Conservation (phyloP, 140 eudicot genomes). For the Cichorium intybus region DNA sequence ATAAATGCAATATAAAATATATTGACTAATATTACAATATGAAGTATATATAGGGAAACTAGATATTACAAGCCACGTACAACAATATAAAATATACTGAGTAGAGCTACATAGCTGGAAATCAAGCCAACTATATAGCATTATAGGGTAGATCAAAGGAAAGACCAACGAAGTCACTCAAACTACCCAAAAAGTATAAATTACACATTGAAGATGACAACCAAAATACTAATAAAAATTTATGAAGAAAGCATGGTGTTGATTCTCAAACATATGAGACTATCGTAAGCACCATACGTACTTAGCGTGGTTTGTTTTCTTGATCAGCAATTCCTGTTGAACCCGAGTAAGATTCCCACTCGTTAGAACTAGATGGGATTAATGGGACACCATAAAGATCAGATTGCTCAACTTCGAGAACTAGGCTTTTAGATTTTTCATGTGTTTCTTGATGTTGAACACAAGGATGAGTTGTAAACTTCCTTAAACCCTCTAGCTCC, state of each 20-base stretch:
- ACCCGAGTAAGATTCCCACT: constrained; percentile 19
- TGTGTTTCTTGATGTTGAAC: not conserved
- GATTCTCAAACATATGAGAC: not conserved
- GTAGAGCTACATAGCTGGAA: too few relatives aligned
- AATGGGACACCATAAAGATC: constrained; percentile 12
- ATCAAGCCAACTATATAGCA: too few relatives aligned
- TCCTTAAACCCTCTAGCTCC: constrained; percentile 44
- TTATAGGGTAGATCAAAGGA: not conserved
- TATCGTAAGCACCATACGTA: not conserved
- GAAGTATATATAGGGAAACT: too few relatives aligned
- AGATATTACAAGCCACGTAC: too few relatives aligned
- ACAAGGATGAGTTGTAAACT: constrained; percentile 35
- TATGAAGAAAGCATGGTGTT: not conserved
- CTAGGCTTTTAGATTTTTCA: constrained; percentile 8
- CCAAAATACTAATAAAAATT: not conserved
- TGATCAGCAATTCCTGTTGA: constrained; percentile 1
- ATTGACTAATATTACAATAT: too few relatives aligned
- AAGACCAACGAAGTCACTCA: not conserved
- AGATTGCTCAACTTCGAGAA: not conserved
- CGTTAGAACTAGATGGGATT: not conserved
- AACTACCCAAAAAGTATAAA: not conserved
- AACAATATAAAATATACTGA: too few relatives aligned
- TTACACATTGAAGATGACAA: not conserved
- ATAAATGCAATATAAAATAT: too few relatives aligned
- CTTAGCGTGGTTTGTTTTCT: constrained; percentile 6